phyloP scores from a whole-genome alignment of 192 early-diverging fungal genomes.

The Backusella sp. region DNA sequence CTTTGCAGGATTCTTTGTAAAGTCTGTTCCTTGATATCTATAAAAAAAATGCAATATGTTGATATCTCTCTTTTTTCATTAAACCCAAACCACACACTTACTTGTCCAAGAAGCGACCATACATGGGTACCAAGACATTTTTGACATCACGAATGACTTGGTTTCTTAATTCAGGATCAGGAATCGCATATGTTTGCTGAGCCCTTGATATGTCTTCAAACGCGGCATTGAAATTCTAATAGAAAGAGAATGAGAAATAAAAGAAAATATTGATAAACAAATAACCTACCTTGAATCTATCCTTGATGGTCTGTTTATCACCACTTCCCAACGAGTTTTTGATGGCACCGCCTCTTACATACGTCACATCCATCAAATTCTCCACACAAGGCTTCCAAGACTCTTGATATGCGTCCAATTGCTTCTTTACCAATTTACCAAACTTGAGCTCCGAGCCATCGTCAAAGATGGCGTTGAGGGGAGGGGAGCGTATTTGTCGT shows the following conservation, averaged over 20 bases:
- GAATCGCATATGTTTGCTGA: slow-evolving; percentile 75
- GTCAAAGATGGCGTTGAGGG: slow-evolving; percentile 51
- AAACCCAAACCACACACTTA: slow-evolving; percentile 34
- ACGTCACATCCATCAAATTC: slow-evolving; percentile 70
- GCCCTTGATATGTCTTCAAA: slow-evolving; percentile 72
- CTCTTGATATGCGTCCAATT: slow-evolving; percentile 50
- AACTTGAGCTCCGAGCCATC: slow-evolving; percentile 45
- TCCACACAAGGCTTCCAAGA: slow-evolving; percentile 79
- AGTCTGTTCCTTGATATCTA: slow-evolving; percentile 67
- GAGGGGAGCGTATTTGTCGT: slow-evolving; percentile 57
- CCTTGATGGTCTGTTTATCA: slow-evolving; percentile 77
- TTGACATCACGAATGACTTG: slow-evolving; percentile 72
- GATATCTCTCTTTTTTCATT: neutral
- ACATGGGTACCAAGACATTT: slow-evolving; percentile 75
- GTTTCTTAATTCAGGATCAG: slow-evolving; percentile 72
- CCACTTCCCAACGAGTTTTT: slow-evolving; percentile 58
- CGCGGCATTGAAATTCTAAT: slow-evolving; percentile 78
- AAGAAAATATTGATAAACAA: too few species aligned
- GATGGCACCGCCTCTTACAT: slow-evolving; percentile 62
- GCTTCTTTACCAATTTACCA: slow-evolving; percentile 54
- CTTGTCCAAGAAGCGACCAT: slow-evolving; percentile 72
- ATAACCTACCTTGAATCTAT: slow-evolving; percentile 71
- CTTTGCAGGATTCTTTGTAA: slow-evolving; percentile 79
- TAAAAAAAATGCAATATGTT: neutral
- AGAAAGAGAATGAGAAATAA: neutral